A percentile compares a stretch with the other conserved stretches of the same genome.
These are phyloP conservation scores for Fabrea salina DNA, from an alignment of 169 alveolate species.

Conservation along the genomic window DNA sequence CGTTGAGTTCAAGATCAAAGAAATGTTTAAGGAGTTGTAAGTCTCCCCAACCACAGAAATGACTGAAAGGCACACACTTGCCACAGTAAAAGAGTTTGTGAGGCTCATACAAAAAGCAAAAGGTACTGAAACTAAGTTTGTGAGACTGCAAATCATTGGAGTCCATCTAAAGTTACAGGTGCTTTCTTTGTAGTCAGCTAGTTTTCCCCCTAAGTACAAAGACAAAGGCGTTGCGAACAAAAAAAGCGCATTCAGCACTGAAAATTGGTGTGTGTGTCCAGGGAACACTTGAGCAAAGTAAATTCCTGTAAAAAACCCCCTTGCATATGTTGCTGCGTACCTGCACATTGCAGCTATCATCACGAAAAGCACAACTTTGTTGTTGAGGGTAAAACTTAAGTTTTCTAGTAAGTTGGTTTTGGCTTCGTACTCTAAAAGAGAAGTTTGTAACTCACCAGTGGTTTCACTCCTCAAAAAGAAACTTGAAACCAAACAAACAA, in stretches of 20 bases:
- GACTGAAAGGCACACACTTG: not conserved
- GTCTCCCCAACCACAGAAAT: slow-evolving; percentile 18
- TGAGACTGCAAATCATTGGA: slow-evolving; percentile 6
- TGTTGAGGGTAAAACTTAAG: not conserved
- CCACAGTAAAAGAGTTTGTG: not conserved
- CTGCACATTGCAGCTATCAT: slow-evolving; percentile 5
- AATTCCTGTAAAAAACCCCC: slow-evolving; percentile 22
- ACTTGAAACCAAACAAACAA: not conserved
- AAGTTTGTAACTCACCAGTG: too few species aligned
- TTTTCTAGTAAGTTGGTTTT: not conserved
- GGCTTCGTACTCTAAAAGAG: too few species aligned
- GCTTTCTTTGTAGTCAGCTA: slow-evolving; percentile 7
- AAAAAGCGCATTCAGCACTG: slow-evolving; percentile 6
- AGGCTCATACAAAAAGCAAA: not conserved
- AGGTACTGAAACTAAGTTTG: slow-evolving; percentile 22
- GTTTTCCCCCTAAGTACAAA: not conserved
- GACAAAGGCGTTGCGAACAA: not conserved
- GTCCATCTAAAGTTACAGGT: not conserved
- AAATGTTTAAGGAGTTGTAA: slow-evolving; percentile 8
- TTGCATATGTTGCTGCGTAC: slow-evolving; percentile 19
- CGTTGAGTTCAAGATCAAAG: slow-evolving; percentile 5
- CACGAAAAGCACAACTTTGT: not conserved
- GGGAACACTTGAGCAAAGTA: slow-evolving; percentile 12
- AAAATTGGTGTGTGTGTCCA: not conserved
- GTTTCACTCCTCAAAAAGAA: not conserved